Base-by-base conservation (phyloP, 306 rosid genomes). In the Elaeagnus macrophylla region DNA sequence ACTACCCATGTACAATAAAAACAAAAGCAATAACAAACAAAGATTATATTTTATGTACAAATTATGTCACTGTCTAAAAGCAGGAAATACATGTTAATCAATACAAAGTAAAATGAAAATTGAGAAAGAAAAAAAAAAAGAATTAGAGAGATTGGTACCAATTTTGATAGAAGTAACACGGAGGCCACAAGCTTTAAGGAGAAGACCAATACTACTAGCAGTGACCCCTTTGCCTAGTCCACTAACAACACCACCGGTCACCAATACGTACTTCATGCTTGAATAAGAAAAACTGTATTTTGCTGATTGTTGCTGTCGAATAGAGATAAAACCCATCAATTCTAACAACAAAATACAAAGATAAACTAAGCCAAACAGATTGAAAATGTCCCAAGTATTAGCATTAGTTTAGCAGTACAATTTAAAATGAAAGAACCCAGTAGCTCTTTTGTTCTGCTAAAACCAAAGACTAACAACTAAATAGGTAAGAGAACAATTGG, bases 151-250 rank as follows among this genome's bases (percentile, higher is more conserved):
- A 60, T 57, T 10, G 5, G 25, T 87, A 87, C 95, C 95, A 73
- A 87, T 87, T 73, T 87, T 87, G 55, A 83, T 87, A 48, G 94
- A 87, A 52, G 95, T 87, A 64, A 81, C 94, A 35, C 89, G 78
- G 64, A 87, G 94, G 40, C 94, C 95, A 69, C 95, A 87, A 1
- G 89, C 95, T 48, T 74, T 75, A 53, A 87, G 95, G 47, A 87
- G 70, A 4, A 83, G 73, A 8, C 95, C 89, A 59, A 87, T 81
- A 75, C 94, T 83, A 51, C 95, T 87, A 13, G 95, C 94, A 11
- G 95, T 83, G 70, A 87, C 95, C 52, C 95, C 95, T 75, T 87
- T 87, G 37, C 95, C 95, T 7, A 87, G 95, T 66, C 94, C 95
- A 71, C 95, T 87, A 8, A 87, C 95, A 68, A 87, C 95, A 57